These are phyloP conservation scores for Teunomyces funiuensis DNA, from an alignment of 805 yeast genomes.

Conservation along the genomic window DNA sequence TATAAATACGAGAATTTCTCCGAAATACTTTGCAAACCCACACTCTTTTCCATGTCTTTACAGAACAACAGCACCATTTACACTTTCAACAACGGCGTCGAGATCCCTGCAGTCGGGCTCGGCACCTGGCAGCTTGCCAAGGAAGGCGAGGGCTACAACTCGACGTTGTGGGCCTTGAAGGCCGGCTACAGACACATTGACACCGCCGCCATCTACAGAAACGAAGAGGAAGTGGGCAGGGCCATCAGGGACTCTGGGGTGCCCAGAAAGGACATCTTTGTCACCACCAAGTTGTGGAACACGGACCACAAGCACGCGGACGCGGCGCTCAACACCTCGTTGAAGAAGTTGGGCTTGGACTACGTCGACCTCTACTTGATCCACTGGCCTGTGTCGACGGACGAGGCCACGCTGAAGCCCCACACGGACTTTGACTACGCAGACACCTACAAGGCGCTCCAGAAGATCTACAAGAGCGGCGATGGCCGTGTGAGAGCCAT, in stretches of 20 bases:
- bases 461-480: constrained; percentile 45
- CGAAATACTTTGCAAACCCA: no score
- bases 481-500: constrained; percentile 60
- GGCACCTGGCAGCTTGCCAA: constrained; percentile 65
- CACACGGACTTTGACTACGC: constrained; percentile 43
- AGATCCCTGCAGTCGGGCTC: constrained; percentile 66
- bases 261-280: constrained; percentile 61
- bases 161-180: constrained; percentile 61
- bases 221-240: constrained; percentile 64
- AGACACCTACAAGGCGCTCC: constrained; percentile 65
- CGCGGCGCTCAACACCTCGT: constrained; percentile 55
- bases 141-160: constrained; percentile 52
- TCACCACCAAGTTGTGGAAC: constrained; percentile 72
- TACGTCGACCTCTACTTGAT: constrained; percentile 77
- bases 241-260: constrained; percentile 56
- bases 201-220: constrained; percentile 67
- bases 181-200: constrained; percentile 78
- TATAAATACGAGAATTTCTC: no score
- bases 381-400: constrained; percentile 77
- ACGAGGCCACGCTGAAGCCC: constrained; percentile 31
- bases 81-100: constrained; percentile 60
- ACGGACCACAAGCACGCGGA: constrained; percentile 52
- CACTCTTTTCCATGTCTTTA: constrained; percentile 5
- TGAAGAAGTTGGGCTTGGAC: constrained; percentile 63
- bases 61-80: constrained; percentile 16